These are phyloP conservation scores for Thelonectria blattea DNA, from an alignment of 2,329 filamentous ascomycete genomes.

Conservation along the genomic window DNA sequence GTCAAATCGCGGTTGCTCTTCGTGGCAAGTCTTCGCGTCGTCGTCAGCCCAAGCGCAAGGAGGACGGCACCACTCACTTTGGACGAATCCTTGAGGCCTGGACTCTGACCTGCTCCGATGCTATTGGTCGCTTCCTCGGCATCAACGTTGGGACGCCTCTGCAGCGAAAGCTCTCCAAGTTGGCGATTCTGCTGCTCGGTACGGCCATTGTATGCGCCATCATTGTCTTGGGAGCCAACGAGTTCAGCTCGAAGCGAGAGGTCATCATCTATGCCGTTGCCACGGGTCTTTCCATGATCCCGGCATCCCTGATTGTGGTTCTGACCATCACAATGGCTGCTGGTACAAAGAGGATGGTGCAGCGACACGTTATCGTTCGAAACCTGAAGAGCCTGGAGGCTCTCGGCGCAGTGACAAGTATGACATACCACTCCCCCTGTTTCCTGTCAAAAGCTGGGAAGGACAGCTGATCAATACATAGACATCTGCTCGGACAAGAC, in stretches of 20 bases:
- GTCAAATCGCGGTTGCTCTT: conserved; percentile 62
- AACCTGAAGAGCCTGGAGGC: conserved; percentile 62
- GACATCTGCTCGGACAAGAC: conserved; percentile 65
- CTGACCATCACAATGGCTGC: conserved; percentile 66
- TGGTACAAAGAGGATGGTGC: conserved; percentile 59
- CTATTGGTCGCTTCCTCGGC: conserved; percentile 68
- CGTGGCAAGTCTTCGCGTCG: conserved; percentile 43
- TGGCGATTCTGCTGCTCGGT: conserved; percentile 70
- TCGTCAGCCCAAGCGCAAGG: conserved; percentile 49
- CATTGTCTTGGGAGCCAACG: conserved; percentile 70
- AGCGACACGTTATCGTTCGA: conserved; percentile 59
- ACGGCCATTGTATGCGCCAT: conserved; percentile 72
- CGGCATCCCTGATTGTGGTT: conserved; percentile 55
- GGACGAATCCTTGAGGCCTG: conserved; percentile 45
- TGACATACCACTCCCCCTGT: conserved; percentile 12
- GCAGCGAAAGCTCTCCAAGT: conserved; percentile 70
- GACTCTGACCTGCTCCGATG: conserved; percentile 54
- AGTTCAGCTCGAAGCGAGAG: conserved; percentile 59
- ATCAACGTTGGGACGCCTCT: conserved; percentile 73
- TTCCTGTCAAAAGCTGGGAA: conserved; percentile 24
- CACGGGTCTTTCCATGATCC: conserved; percentile 57
- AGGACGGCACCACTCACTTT: conserved; percentile 47
- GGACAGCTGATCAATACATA: conserved; percentile 26
- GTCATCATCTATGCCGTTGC: conserved; percentile 64
- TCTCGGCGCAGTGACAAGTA: conserved; percentile 60